Conservation (phyloP, 768 basidiomycete genomes). For the Sutorius australiensis region DNA sequence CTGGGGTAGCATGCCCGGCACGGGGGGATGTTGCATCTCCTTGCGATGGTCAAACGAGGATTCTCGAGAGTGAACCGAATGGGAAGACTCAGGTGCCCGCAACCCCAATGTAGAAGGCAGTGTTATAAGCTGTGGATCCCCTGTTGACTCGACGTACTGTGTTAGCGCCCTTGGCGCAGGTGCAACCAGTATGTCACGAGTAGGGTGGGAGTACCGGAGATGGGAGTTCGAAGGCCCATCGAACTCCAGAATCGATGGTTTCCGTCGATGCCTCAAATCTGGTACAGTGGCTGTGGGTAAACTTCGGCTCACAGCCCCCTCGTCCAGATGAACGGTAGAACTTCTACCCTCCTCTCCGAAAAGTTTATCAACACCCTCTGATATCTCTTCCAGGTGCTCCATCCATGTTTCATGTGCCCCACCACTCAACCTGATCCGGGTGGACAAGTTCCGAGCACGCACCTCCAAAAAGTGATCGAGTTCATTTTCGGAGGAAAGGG, state of each 20-base stretch:
- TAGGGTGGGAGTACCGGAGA: conserved; percentile 49
- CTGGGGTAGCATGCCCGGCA: conserved; percentile 31
- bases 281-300: conserved; percentile 39
- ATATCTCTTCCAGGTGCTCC: conserved; percentile 65
- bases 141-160: conserved; percentile 60
- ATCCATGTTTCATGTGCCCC: conserved; percentile 56
- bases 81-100: conserved; percentile 36
- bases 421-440: conserved; percentile 45
- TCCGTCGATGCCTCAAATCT: conserved; percentile 35
- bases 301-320: conserved; percentile 40
- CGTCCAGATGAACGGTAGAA: conserved; percentile 7
- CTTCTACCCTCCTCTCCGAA: conserved; percentile 34
- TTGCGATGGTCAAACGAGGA: not conserved
- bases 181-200: conserved; percentile 53
- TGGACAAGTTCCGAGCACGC: conserved; percentile 50
- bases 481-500: conserved; percentile 44
- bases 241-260: conserved; percentile 45
- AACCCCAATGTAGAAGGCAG: conserved; percentile 73
- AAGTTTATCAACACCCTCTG: conserved; percentile 56
- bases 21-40: not conserved
- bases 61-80: conserved; percentile 15
- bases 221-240: conserved; percentile 30
- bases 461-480: conserved; percentile 45
- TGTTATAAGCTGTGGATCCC: conserved; percentile 49
- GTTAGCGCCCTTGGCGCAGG: conserved; percentile 74